Base-by-base conservation (phyloP, 2,329 filamentous ascomycete species). In the Neurospora sp. region DNA sequence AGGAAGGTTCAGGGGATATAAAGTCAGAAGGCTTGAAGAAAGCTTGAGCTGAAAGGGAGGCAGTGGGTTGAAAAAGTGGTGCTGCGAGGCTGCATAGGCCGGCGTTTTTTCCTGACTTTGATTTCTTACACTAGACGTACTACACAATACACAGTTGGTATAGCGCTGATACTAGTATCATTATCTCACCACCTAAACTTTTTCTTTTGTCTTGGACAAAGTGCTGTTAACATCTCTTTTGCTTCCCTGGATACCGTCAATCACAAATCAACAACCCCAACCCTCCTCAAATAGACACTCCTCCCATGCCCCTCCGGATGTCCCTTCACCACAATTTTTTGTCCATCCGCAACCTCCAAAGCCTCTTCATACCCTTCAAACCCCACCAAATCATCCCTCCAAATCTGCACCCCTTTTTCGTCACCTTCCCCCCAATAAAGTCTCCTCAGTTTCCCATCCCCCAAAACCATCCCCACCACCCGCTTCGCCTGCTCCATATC, bases 1-100 rank as follows among this genome's bases (percentile, higher is more conserved):
- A 87, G 96, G 77, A 99, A 99, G 83, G 94, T 99, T 66, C 90
- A 91, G 80, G 90, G 86, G 65, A 87, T 89, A 71, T 91, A 80
- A 81, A 66, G 4, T 33, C 41, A 37, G 33, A 68, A 38, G 33
- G 65, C 23, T 46, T 69, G 67, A n/a, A 66, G 28, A 43, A 41
- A 68, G 73, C 70, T 71, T 73, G 57, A 71, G 70, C 41, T 68
- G 71, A 69, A 70, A 72, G 72, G 43, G 69, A 19, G 41, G 65
- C 23, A 66, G n/a, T 57, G 67, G 65, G 33, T 36, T 52, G 19
- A 33, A 65, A 43, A 36, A 43, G 57, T 19, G 8, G 43, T 23
- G 41, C 28, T 11, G 43, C 28, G 23, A 10, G 6, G 36, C 33
- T 57, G 40, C 28, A 66, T 38, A 28, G 37, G 39, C 39, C 41